Base-by-base conservation (phyloP, 208 protist species). In the Histomonas meleagridis region DNA sequence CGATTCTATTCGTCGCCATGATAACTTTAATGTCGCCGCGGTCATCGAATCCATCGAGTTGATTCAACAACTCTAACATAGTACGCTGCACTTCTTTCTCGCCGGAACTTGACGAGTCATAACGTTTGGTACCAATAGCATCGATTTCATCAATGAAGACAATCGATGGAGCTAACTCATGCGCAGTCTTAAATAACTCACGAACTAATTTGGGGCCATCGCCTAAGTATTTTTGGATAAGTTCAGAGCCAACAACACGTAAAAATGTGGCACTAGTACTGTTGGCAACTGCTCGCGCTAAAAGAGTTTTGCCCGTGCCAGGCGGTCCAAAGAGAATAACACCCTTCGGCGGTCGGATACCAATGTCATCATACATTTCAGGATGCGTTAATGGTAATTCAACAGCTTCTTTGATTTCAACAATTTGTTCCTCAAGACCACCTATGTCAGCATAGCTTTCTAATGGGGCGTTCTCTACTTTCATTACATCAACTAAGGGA, bases 71-170 rank as follows among this genome's bases (percentile, higher is more conserved):
- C 95, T 99, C 98, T 18, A 99, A 96, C 98, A 99, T 99, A 0
- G 99, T 99, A 70, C 98, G 96, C 95, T 99, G 98, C 94, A 99
- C 99, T 95, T 99, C 99, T 91, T 98, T 96, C 91, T 98, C 98
- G 35, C 98, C 98, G 93, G 97, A 97, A 86, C 96, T 97, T 51
- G 97, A 97, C 26, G 97, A 96, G 92, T 99, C 98, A 95, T 99
- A 99, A 28, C 96, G 94, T 95, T 99, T 99, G 46, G 97, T 99
- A 65, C 99, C 99, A 86, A 99, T 97, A 21, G 99, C 99, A 95
- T 99, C 99, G 92, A 99, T 99, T 94, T 99, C 99, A 94, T 99
- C 99, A 94, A 99, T 99, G 95, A 99, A 99, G 69, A 99, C 97
- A 94, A 99, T 99, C 43, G 97, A 96, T 7, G 99, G 98, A 18